Evolutionary conservation across 805 yeast genomes (phyloP), one percentile per base, ranked within the genome.

Genomic region (Saturnispora sanitii): DNA sequence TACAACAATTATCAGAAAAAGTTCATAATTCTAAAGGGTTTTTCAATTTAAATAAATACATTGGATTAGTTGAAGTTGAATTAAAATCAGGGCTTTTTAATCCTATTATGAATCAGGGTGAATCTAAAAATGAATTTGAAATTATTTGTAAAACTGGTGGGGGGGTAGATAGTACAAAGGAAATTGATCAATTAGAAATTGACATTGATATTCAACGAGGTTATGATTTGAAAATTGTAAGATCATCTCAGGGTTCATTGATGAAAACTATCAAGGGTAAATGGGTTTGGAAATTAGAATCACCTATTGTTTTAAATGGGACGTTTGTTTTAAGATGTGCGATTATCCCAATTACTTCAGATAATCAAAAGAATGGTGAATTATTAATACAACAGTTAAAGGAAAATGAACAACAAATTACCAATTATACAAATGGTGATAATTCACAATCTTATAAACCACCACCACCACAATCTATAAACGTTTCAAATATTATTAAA

Each of bases 51-150:
- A 49, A 61, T 48, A 53, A 53, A 40, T 56, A 66, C 54, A 53
- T 66, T n/a, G 83, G 83, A 0, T 51, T 74, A n/a, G 67, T 81
- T 8, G 67, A 65, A 33, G 71, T 74, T 4, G 81, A 78, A 34
- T 65, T 75, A 38, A 60, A 59, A 36, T 65, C 71, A 1, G 79
- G 75, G 0, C 57, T 78, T 20, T 87, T 85, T 0, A 45, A 54
- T 2, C 52, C 60, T 13, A 31, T 29, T 4, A n/a, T 12, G 8
- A 28, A 22, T 23, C 35, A 35, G 4, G 13, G 12, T 17, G 18
- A 38, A 17, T 3, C 17, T 2, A 57, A 59, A 40, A 70, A 75
- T 50, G 87, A 79, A 53, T 81, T 82, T 56, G 87, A 82, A 53
- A 66, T 80, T 26, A 26, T 35, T 22, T 37, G 44, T 7, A 35